Evolutionary conservation across 2,329 filamentous ascomycete genomes (phyloP), one percentile per base, ranked within the genome.

Genomic region (Alternaria sp.): DNA sequence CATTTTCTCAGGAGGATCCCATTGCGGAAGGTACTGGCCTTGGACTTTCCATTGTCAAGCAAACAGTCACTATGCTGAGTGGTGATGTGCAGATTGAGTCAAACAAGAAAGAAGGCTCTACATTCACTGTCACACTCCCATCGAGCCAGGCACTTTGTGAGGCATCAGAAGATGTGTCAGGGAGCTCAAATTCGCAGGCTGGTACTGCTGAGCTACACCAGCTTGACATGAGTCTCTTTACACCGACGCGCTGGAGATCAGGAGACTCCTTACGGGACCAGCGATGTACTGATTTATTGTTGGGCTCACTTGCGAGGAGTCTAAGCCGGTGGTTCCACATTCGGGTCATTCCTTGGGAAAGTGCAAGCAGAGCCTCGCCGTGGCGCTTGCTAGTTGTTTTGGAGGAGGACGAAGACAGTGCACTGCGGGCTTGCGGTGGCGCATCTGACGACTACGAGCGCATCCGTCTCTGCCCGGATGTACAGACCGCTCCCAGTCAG

Each of bases 1-100:
- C 59, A 10, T 62, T 59, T 50, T 62, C 59, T 9, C 59, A 62
- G 17, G 59, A 62, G 17, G 55, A 62, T 25, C 59, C 55, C 13
- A 19, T 54, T 1, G 50, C 57, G 2, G 59, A 62, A 25, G 59
- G 59, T 2, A 62, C 59, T 5, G 55, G 59, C 15, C 59, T 62
- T 15, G 59, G 59, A n/a, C 59, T 62, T 32, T 59, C 55, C 6
- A 62, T 62, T 43, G 59, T 62, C 23, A 62, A 62, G 49, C 55
- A 50, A 19, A 62, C 59, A 5, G 21, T 44, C n/a, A 59, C 17
- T 49, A 57, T 57, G 23, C 23, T 62, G 1, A 25, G 43, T 12
- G 59, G 59, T 7, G 40, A 58, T 25, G 23, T 62, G 5, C 28
- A 32, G 15, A 50, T 62, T 13, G 59, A 62, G 12, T 62, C 59